phyloP scores from a whole-genome alignment of 768 basidiomycete species.

The Leccinum longicurvipes region DNA sequence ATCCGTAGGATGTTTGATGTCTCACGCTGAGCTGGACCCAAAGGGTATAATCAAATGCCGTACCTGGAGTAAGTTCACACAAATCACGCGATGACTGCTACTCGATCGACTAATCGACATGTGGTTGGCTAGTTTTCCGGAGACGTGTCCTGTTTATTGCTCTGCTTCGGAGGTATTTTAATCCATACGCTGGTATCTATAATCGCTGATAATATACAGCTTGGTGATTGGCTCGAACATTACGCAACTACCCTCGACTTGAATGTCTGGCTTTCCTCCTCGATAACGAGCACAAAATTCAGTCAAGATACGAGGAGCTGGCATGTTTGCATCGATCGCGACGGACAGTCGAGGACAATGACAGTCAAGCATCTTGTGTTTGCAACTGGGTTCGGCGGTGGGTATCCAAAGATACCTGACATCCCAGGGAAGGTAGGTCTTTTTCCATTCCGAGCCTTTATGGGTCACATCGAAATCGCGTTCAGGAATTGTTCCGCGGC shows the following conservation, averaged over 20 bases:
- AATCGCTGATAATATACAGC: constrained; percentile 25
- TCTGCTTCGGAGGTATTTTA: constrained; percentile 46
- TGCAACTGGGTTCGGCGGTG: constrained; percentile 52
- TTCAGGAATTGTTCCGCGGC: constrained; percentile 50
- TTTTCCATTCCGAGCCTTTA: neutral
- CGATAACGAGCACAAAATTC: constrained; percentile 34
- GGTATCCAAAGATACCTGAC: constrained; percentile 43
- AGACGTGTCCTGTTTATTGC: constrained; percentile 49
- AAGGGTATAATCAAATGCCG: constrained; percentile 54
- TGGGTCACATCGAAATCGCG: neutral
- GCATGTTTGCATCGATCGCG: constrained; percentile 38
- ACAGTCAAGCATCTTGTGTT: constrained; percentile 51
- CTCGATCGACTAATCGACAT: neutral
- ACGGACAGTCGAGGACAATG: constrained; percentile 31
- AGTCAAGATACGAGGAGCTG: constrained; percentile 38
- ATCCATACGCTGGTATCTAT: neutral
- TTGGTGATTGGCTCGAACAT: constrained; percentile 62
- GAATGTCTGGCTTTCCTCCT: constrained; percentile 56
- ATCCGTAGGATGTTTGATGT: neutral
- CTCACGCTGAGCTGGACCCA: neutral
- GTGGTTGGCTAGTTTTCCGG: constrained; percentile 41
- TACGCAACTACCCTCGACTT: constrained; percentile 59
- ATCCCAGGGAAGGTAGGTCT: constrained; percentile 40
- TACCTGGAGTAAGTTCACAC: constrained; percentile 44
- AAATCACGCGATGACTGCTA: neutral